Base-by-base conservation (phyloP, 352 stramenopile species). In the Phytophthora pinifolia region DNA sequence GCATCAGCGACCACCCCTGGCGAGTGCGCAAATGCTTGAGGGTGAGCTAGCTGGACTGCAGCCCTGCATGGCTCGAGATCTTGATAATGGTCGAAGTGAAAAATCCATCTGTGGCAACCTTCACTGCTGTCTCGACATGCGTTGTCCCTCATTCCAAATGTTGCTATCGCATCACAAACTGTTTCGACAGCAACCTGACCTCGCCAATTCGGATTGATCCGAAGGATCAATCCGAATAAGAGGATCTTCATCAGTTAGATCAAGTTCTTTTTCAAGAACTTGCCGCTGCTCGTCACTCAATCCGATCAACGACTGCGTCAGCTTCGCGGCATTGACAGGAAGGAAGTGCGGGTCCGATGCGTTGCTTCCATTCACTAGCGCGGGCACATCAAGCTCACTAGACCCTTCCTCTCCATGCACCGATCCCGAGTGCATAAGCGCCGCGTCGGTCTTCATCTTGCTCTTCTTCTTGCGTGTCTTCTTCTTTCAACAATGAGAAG, bases 211-310 rank as follows among this genome's bases (percentile, higher is more conserved):
- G 43, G 43, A 17, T 49, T 49, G 29, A 49, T 9, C n/a, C 15
- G 43, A 38, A 49, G 29, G 29, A 49, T 27, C 8, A 49, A n/a
- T 30, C n/a, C n/a, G n/a, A n/a, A n/a, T n/a, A n/a, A 49, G 29
- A 38, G n/a, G 1, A 30, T 49, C 43, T 49, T 49, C 29, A 6
- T 49, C 43, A n/a, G 43, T 37, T 49, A 38, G 15, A 27, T 38
- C 6, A 18, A 49, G 43, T 49, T 49, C 43, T 15, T 37, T n/a
- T 29, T 49, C 27, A 29, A 49, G 43, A 37, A 49, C 14, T 49
- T 49, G 43, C 14, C 43, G 43, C 43, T 49, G 43, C 43, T 37
- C 27, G 43, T 49, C 43, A 31, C 27, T 49, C 43, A 49, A 37
- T 31, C 43, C 43, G 9, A 49, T 49, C 43, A 38, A 37, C 43